Evolutionary conservation across 2,329 filamentous ascomycete genomes (phyloP), one percentile per base, ranked within the genome.

Genomic region (Pezizomycotina sp.): DNA sequence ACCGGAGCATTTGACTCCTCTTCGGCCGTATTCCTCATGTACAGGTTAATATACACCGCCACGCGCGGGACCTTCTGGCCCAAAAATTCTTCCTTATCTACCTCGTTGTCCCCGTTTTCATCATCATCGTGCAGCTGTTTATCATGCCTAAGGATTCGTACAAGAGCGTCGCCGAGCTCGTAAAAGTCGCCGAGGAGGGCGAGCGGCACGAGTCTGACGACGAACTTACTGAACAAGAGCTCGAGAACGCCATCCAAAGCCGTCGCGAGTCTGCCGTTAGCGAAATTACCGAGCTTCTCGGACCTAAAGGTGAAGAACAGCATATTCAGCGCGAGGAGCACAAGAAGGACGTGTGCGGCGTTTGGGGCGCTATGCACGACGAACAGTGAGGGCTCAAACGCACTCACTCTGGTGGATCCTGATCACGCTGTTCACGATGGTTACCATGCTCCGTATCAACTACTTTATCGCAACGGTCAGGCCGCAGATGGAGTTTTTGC

Each of bases 401-500:
- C 56, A 60, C 5, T 80, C 76, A 2, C 76, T 76, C 0, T 92
- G 82, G 82, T 92, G 89, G 55, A 62, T 82, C 12, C 65, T 92
- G 23, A 79, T 92, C 50, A 78, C 79, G 4, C 58, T 82, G 13
- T 86, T 92, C 55, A 92, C 81, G 3, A 56, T 66, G 27, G 44
- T 67, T 18, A 64, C 67, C 54, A 70, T 66, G 60, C 74, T 74
- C 2, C 68, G 77, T 19, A 91, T 92, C 65, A 92, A 92, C 60
- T 92, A 83, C 61, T 91, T 92, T 54, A 80, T 92, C 34, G 81
- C 83, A 3, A 91, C 83, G 2, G 75, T 92, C 45, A 68, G 78
- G 2, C 66, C 75, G 2, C 83, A 93, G 56, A 92, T 92, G 58
- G 68, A 72, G 27, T 75, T 74, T 49, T 67, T 93, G 6, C 69